Conservation (phyloP, 176 grass and related monocot species). For the Olyra latifolia region DNA sequence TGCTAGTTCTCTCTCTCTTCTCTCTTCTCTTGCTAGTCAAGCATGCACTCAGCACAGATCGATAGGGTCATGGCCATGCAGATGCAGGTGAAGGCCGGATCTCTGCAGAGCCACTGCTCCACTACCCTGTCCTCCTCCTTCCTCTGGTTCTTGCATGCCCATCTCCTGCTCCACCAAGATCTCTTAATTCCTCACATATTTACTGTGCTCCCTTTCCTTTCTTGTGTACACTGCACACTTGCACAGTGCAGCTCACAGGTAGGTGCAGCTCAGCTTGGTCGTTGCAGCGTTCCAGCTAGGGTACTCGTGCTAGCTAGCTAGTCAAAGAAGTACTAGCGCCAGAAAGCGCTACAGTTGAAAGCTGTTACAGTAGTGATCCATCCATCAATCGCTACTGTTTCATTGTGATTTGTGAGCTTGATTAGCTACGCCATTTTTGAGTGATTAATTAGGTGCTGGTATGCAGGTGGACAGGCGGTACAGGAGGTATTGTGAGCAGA, state of each 20-base stretch:
- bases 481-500: constrained; percentile 77
- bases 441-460: too few species aligned
- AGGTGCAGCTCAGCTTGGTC: constrained; percentile 34
- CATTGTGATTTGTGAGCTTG: not conserved
- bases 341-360: not conserved
- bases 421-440: not conserved
- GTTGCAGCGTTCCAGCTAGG: constrained; percentile 14
- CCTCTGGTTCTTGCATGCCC: constrained; percentile 8
- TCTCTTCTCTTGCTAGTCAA: constrained; percentile 1
- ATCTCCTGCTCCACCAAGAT: constrained; percentile 26
- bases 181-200: constrained; percentile 2
- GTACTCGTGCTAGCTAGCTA: not conserved
- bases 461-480: constrained; percentile 87
- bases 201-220: constrained; percentile 20
- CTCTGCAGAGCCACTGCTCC: constrained; percentile 35
- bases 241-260: constrained; percentile 42
- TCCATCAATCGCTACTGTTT: not conserved
- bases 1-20: not conserved
- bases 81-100: not conserved
- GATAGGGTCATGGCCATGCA: constrained; percentile 12
- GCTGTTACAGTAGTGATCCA: not conserved
- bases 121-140: constrained; percentile 20
- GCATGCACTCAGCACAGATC: constrained; percentile 8
- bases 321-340: not conserved
- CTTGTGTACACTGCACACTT: constrained; percentile 13